These are phyloP conservation scores for Staphylotrichum tortipilum DNA, from an alignment of 495 filamentous ascomycete genomes.

Conservation along the genomic window DNA sequence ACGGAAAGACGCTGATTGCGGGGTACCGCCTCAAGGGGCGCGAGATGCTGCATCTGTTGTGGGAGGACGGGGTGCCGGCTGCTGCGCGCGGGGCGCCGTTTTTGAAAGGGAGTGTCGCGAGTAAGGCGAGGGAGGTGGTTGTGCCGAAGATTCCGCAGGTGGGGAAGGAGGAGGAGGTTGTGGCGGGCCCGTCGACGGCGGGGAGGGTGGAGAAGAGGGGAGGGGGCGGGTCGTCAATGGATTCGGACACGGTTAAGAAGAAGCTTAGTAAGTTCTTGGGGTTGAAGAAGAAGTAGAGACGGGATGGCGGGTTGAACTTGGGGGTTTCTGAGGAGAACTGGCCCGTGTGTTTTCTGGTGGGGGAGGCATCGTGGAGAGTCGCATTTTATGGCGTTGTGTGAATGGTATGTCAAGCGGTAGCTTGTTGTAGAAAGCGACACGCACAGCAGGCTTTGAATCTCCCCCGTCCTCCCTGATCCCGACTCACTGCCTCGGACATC, in stretches of 20 bases:
- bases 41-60: constrained; percentile 69
- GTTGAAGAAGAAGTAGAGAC: constrained; percentile 41
- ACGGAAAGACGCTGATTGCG: constrained; percentile 51
- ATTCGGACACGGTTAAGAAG: constrained; percentile 32
- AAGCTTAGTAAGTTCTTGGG: constrained; percentile 67
- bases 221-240: too few relatives aligned
- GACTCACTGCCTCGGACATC: too few relatives aligned
- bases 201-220: constrained; percentile 40
- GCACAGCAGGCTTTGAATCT: too few relatives aligned
- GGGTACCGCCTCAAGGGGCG: constrained; percentile 60
- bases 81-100: constrained; percentile 44
- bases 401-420: neutral
- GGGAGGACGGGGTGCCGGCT: constrained; percentile 50
- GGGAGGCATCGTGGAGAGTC: too few relatives aligned
- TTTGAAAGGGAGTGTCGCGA: constrained; percentile 57
- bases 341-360: too few relatives aligned
- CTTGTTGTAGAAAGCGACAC: neutral
- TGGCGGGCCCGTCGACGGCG: constrained; percentile 28
- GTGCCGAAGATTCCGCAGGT: constrained; percentile 36
- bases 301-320: neutral
- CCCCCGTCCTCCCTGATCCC: too few relatives aligned
- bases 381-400: constrained; percentile 12
- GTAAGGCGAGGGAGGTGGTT: constrained; percentile 56
- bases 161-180: constrained; percentile 34
- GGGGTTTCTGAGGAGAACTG: too few relatives aligned